Conservation (phyloP, 2,329 filamentous ascomycete genomes). For the Cladorrhinum sp. region DNA sequence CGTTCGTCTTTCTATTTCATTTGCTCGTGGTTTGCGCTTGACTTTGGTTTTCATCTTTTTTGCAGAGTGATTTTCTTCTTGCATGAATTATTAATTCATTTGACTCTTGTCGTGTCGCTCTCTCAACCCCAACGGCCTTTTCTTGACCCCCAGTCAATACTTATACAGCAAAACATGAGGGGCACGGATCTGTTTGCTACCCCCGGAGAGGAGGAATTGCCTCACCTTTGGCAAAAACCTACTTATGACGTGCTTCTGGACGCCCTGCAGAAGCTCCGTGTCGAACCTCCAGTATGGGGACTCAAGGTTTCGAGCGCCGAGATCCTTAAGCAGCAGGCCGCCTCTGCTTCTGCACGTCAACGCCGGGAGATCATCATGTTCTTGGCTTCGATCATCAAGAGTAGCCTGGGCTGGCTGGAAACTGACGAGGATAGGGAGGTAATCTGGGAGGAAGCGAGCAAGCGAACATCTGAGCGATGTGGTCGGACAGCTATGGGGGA, state of each 20-base stretch:
- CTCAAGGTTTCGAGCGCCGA: slow-evolving; percentile 41
- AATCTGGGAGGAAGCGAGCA: slow-evolving; percentile 76
- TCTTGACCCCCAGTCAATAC: neutral
- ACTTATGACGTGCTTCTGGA: slow-evolving; percentile 60
- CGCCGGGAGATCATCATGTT: slow-evolving; percentile 60
- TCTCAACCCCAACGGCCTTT: neutral
- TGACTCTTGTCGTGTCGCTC: too few species aligned
- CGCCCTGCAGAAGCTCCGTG: slow-evolving; percentile 63
- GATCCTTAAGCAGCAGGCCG: slow-evolving; percentile 39
- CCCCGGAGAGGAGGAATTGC: slow-evolving; percentile 63
- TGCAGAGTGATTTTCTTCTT: neutral
- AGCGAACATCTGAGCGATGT: slow-evolving; percentile 78
- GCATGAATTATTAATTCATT: neutral
- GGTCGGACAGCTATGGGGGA: slow-evolving; percentile 67
- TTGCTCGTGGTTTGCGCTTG: neutral
- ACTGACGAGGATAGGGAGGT: slow-evolving; percentile 63
- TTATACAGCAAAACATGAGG: slow-evolving; percentile 2
- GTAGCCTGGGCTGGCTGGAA: slow-evolving; percentile 64
- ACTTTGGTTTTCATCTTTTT: neutral
- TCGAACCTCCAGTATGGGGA: slow-evolving; percentile 68
- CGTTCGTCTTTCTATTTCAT: neutral
- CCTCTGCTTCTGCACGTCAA: slow-evolving; percentile 25
- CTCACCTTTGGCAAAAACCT: slow-evolving; percentile 79
- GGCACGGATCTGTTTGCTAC: slow-evolving; percentile 32
- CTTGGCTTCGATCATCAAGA: slow-evolving; percentile 66